Conservation (phyloP, 192 early-diverging fungal genomes). For the Podila clonocystis region DNA sequence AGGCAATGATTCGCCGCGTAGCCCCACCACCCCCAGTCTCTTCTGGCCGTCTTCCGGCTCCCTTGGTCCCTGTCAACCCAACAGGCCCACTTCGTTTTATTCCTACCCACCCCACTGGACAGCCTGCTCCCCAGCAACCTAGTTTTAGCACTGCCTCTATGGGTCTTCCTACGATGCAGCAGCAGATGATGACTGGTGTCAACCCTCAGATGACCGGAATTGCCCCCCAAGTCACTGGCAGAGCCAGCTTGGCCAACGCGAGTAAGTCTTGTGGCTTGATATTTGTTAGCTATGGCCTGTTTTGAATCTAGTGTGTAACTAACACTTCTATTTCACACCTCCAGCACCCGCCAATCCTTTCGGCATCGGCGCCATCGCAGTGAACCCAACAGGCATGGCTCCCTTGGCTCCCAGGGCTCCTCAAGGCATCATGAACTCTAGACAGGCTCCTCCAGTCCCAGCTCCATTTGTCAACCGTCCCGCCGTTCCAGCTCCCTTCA, state of each 20-base stretch:
- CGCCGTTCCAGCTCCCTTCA: constrained; percentile 19
- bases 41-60: constrained; percentile 27
- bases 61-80: constrained; percentile 48
- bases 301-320: background rate
- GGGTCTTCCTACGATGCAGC: constrained; percentile 45
- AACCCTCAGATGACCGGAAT: constrained; percentile 41
- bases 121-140: constrained; percentile 23
- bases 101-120: constrained; percentile 47
- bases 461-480: constrained; percentile 11
- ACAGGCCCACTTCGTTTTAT: constrained; percentile 47
- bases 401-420: constrained; percentile 14
- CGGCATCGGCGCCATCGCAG: constrained; percentile 44
- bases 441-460: constrained; percentile 45
- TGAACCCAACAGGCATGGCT: constrained; percentile 46
- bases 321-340: background rate
- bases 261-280: constrained; percentile 27
- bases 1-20: constrained; percentile 28
- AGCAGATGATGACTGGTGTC: constrained; percentile 50
- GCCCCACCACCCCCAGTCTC: constrained; percentile 46
- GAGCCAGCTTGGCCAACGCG: constrained; percentile 51
- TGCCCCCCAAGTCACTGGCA: constrained; percentile 49
- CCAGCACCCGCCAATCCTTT: constrained; percentile 44
- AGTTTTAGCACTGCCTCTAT: constrained; percentile 34
- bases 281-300: background rate
- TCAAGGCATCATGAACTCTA: constrained; percentile 28